These are phyloP conservation scores for Diaporthe citri DNA, from an alignment of 2,329 filamentous ascomycete species.

Conservation along the genomic window DNA sequence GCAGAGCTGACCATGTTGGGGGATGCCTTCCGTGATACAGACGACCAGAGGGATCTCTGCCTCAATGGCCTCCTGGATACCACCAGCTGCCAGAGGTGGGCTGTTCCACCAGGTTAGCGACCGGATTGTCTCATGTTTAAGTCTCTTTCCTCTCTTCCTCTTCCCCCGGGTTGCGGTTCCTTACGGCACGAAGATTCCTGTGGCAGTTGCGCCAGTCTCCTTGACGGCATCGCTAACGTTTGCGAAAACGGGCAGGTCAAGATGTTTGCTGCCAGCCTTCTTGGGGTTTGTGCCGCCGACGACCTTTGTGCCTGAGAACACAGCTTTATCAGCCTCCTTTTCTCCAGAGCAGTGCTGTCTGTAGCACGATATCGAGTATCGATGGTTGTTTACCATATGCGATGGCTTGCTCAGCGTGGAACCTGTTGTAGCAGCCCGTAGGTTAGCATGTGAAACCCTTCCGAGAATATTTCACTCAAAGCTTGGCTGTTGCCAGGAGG, in stretches of 20 bases:
- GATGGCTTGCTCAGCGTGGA: constrained; percentile 97
- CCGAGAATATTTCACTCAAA: constrained; percentile 16
- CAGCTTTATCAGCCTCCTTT: constrained; percentile 36
- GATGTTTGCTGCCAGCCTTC: constrained; percentile 92
- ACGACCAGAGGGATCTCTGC: constrained; percentile 96
- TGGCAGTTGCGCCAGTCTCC: constrained; percentile 90
- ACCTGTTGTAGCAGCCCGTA: constrained; percentile 67
- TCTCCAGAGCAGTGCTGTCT: background rate
- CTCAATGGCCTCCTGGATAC: constrained; percentile 95
- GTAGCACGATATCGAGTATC: constrained; percentile 2
- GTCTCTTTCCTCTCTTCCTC: background rate
- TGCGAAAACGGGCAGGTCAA: constrained; percentile 92
- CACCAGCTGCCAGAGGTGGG: constrained; percentile 89
- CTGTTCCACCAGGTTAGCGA: constrained; percentile 57
- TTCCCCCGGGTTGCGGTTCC: constrained; percentile 60
- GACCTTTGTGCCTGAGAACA: constrained; percentile 84
- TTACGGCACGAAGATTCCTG: constrained; percentile 96
- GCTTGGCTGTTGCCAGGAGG: background rate
- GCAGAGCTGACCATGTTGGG: constrained; percentile 84
- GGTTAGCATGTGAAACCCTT: constrained; percentile 46
- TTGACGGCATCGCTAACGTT: constrained; percentile 90
- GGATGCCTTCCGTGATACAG: constrained; percentile 98
- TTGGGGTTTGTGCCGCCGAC: constrained; percentile 99
- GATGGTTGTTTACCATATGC: constrained; percentile 83
- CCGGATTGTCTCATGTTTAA: background rate